These are phyloP conservation scores for Phaffia australis DNA, from an alignment of 768 basidiomycete species.

Conservation along the genomic window DNA sequence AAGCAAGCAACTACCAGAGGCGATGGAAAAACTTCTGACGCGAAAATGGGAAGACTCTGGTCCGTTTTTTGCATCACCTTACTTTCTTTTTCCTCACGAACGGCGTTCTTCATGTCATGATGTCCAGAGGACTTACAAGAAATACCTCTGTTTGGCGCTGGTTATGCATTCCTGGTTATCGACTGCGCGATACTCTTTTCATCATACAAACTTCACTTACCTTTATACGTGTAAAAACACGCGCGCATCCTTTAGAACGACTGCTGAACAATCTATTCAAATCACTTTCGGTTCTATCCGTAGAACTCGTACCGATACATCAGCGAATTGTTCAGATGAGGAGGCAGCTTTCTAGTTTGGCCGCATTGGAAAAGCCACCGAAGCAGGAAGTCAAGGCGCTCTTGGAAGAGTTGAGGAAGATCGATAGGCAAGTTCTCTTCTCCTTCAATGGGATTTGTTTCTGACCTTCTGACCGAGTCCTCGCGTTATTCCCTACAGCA, in stretches of 20 bases:
- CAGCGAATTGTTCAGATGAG: conserved; percentile 77
- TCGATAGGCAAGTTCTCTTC: conserved; percentile 48
- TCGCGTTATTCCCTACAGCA: conserved; percentile 37
- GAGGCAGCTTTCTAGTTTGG: conserved; percentile 75
- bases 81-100: background rate
- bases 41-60: conserved; percentile 86
- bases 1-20: conserved; percentile 68
- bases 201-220: too few relatives aligned
- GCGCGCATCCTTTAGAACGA: conserved; percentile 46
- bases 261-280: conserved; percentile 68
- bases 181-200: background rate
- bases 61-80: conserved; percentile 40
- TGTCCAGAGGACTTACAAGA: background rate
- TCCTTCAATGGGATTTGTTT: background rate
- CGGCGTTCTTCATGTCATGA: background rate
- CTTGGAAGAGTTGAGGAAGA: conserved; percentile 83
- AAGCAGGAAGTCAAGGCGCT: conserved; percentile 81
- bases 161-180: background rate
- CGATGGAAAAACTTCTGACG: conserved; percentile 78
- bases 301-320: conserved; percentile 82
- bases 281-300: conserved; percentile 73
- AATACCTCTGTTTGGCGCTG: background rate
- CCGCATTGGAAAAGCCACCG: conserved; percentile 64
- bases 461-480: background rate
- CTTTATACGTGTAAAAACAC: too few relatives aligned